Conservation (phyloP, 2,329 filamentous ascomycete genomes). For the Pseudogymnoascus sp. region DNA sequence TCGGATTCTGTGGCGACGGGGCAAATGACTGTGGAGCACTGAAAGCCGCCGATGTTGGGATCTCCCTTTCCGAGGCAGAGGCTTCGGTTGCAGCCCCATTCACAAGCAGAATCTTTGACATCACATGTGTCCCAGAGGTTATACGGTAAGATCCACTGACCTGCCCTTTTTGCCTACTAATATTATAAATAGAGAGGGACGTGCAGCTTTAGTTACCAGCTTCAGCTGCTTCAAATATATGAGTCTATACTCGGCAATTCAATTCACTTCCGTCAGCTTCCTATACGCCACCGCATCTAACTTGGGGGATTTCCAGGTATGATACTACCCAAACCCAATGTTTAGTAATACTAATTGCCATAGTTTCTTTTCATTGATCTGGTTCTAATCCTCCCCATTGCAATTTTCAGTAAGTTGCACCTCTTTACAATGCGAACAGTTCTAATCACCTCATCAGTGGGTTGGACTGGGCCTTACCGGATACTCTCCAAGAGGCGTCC, state of each 20-base stretch:
- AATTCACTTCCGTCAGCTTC: constrained; percentile 96
- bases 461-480: constrained; percentile 83
- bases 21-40: constrained; percentile 96
- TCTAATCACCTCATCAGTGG: constrained; percentile 49
- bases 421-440: background rate
- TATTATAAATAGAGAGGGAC: constrained; percentile 58
- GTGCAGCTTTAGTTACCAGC: constrained; percentile 91
- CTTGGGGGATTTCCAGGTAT: constrained; percentile 84
- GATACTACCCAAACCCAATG: background rate
- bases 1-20: constrained; percentile 93
- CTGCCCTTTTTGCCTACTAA: constrained; percentile 13
- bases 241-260: constrained; percentile 98
- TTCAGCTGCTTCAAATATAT: constrained; percentile 99
- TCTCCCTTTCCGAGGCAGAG: constrained; percentile 93
- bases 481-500: constrained; percentile 75
- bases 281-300: constrained; percentile 91
- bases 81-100: constrained; percentile 98
- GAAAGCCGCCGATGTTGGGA: constrained; percentile 95
- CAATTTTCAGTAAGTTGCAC: constrained; percentile 69
- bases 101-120: constrained; percentile 91
- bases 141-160: constrained; percentile 53
- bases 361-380: constrained; percentile 92
- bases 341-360: constrained; percentile 5
- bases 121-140: constrained; percentile 86
- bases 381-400: constrained; percentile 85